These are phyloP conservation scores for Ascochyta rabiei DNA, from an alignment of 2,329 filamentous ascomycete species.

Conservation along the genomic window DNA sequence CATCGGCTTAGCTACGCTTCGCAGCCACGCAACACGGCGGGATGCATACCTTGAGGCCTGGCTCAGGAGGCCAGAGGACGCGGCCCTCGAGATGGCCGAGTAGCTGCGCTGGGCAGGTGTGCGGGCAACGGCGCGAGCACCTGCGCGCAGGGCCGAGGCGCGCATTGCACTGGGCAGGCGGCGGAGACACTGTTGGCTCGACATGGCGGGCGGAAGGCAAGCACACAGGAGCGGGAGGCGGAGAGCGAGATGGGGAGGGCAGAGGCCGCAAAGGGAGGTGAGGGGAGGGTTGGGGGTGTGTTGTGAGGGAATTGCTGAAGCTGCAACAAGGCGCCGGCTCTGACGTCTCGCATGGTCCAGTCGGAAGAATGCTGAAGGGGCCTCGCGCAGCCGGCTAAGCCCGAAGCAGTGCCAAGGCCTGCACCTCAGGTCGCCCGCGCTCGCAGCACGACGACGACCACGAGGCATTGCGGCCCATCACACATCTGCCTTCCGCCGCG, in stretches of 20 bases:
- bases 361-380: conserved; percentile 20
- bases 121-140: conserved; percentile 32
- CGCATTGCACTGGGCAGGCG: conserved; percentile 41
- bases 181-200: conserved; percentile 48
- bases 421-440: conserved; percentile 30
- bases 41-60: conserved; percentile 39
- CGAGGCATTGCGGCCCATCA: conserved; percentile 38
- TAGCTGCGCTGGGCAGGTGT: conserved; percentile 39
- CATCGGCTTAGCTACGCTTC: conserved; percentile 18
- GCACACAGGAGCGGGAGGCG: conserved; percentile 19
- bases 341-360: conserved; percentile 34
- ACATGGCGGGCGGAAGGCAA: conserved; percentile 33
- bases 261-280: conserved; percentile 15
- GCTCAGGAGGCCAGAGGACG: conserved; percentile 40
- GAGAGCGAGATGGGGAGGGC: conserved; percentile 12
- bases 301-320: conserved; percentile 41
- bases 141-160: conserved; percentile 39
- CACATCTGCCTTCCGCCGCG: conserved; percentile 17
- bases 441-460: conserved; percentile 25
- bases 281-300: conserved; percentile 10
- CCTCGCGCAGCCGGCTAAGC: conserved; percentile 25
- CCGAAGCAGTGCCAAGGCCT: conserved; percentile 29
- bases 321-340: conserved; percentile 31
- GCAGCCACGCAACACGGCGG: conserved; percentile 19
- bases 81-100: conserved; percentile 42